These are phyloP conservation scores for Alternaria novae-zelandiae DNA, from an alignment of 2,329 filamentous ascomycete genomes.

Conservation along the genomic window DNA sequence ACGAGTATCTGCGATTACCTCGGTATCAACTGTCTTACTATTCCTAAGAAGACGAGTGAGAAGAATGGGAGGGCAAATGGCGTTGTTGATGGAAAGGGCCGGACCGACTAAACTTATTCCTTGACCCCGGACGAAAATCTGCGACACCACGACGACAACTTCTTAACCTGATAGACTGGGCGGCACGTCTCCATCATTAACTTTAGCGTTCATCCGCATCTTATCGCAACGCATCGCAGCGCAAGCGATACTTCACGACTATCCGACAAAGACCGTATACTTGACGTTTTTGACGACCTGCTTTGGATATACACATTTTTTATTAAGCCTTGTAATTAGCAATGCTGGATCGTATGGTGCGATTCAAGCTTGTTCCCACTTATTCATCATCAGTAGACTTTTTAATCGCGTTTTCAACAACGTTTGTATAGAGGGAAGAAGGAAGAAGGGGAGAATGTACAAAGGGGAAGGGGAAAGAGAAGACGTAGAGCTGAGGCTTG, in stretches of 20 bases:
- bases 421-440: neutral
- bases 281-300: neutral
- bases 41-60: conserved; percentile 53
- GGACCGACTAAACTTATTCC: conserved; percentile 31
- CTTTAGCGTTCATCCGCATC: neutral
- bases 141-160: neutral
- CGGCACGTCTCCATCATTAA: neutral
- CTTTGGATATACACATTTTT: neutral
- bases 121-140: neutral
- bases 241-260: neutral
- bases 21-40: conserved; percentile 93
- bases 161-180: neutral
- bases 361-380: neutral
- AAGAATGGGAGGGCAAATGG: conserved; percentile 38
- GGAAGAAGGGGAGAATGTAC: neutral
- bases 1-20: conserved; percentile 89
- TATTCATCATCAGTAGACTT: neutral
- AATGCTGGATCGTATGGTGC: neutral
- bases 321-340: neutral
- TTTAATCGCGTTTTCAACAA: conserved; percentile 4
- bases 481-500: neutral
- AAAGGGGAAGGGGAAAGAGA: neutral
- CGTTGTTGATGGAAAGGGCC: conserved; percentile 41
- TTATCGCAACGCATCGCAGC: neutral
- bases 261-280: neutral